These are phyloP conservation scores for Phytopythium montanum DNA, from an alignment of 352 stramenopile species.

Conservation along the genomic window DNA sequence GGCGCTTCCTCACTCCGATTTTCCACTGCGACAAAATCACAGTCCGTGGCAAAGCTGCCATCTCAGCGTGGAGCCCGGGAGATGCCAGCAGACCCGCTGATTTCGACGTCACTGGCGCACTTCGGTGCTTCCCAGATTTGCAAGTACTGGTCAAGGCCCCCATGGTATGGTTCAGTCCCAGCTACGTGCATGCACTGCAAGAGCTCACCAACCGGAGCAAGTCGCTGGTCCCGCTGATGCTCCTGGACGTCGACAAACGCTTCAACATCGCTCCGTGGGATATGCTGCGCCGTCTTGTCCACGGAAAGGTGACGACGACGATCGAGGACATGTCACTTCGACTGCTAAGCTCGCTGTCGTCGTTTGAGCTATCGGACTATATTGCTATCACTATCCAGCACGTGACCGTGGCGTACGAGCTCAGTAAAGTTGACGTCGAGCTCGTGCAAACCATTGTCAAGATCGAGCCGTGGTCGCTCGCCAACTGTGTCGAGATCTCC, in stretches of 20 bases:
- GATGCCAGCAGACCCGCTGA: not conserved
- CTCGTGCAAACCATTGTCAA: conserved; percentile 46
- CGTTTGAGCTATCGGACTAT: conserved; percentile 53
- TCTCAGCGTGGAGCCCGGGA: conserved; percentile 17
- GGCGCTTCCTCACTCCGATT: conserved; percentile 47
- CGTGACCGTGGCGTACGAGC: conserved; percentile 27
- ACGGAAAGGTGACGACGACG: conserved; percentile 39
- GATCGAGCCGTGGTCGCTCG: conserved; percentile 65
- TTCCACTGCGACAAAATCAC: conserved; percentile 30
- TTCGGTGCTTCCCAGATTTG: conserved; percentile 44
- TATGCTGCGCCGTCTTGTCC: conserved; percentile 50
- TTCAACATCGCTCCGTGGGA: conserved; percentile 39
- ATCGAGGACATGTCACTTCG: conserved; percentile 41
- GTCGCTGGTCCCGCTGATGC: conserved; percentile 28
- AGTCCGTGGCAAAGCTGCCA: conserved; percentile 28
- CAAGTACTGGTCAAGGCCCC: conserved; percentile 25
- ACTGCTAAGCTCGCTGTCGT: conserved; percentile 36
- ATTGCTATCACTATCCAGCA: conserved; percentile 41
- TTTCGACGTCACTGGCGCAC: conserved; percentile 24
- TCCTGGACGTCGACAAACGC: conserved; percentile 45
- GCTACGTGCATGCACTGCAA: conserved; percentile 48
- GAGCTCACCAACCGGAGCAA: conserved; percentile 36
- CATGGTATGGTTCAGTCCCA: conserved; percentile 48
- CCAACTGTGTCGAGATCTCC: conserved; percentile 58
- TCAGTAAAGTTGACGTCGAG: conserved; percentile 28